A percentile compares a stretch with the other conserved stretches of the same genome.
Conservation (phyloP, 305 asterid genomes). For the Rubia peregrina region DNA sequence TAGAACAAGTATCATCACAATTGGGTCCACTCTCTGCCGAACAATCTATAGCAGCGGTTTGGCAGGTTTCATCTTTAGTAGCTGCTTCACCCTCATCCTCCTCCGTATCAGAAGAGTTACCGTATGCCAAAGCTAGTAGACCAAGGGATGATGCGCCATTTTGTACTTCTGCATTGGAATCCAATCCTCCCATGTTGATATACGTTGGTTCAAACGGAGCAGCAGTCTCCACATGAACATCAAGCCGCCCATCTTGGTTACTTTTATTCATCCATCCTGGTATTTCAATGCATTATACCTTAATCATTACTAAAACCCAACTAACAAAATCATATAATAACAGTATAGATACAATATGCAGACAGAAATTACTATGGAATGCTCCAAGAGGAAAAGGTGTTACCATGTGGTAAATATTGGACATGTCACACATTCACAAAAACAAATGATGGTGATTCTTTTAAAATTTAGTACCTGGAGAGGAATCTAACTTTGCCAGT, state of each 20-base stretch:
- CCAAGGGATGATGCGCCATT: conserved; percentile 73
- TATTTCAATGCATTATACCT: conserved; percentile 22
- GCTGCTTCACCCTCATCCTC: conserved; percentile 48
- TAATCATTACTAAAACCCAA: conserved; percentile 4
- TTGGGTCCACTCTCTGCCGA: conserved; percentile 22
- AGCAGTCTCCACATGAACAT: conserved; percentile 34
- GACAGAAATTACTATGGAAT: neutral
- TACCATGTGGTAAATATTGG: neutral
- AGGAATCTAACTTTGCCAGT: conserved; percentile 25
- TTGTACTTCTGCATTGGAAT: conserved; percentile 28
- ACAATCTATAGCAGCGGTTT: conserved; percentile 25
- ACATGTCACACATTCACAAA: neutral
- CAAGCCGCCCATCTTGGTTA: conserved; percentile 32
- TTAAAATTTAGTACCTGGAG: conserved; percentile 41
- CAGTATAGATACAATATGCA: neutral
- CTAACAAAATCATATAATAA: conserved; percentile 3
- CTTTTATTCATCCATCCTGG: conserved; percentile 39
- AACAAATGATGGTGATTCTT: neutral
- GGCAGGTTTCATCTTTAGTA: conserved; percentile 28
- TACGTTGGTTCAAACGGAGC: conserved; percentile 31
- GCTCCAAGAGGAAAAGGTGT: neutral
- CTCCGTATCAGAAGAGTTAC: conserved; percentile 81
- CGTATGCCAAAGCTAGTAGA: conserved; percentile 77
- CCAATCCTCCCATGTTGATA: conserved; percentile 30
- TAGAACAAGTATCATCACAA: conserved; percentile 20